Conservation (phyloP, 352 stramenopile genomes). For the Phytophthora sojae region DNA sequence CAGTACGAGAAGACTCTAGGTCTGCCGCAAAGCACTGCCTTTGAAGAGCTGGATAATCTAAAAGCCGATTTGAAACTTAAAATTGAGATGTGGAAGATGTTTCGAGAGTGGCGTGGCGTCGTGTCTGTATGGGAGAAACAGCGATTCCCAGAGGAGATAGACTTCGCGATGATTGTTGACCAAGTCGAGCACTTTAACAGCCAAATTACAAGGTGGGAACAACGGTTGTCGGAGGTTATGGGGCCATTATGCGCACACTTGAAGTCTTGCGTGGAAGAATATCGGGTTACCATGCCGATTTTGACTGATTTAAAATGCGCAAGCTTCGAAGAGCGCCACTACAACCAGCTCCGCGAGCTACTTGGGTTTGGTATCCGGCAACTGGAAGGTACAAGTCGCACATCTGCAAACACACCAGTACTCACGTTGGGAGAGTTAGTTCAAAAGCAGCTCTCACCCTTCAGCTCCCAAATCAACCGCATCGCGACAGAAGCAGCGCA, state of each 20-base stretch:
- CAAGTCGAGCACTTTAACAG: constrained; percentile 68
- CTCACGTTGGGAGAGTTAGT: constrained; percentile 89
- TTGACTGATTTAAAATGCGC: constrained; percentile 63
- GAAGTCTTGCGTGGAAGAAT: constrained; percentile 83
- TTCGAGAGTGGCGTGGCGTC: constrained; percentile 68
- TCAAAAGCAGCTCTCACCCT: constrained; percentile 77
- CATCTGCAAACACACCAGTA: constrained; percentile 6
- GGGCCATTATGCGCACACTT: constrained; percentile 59
- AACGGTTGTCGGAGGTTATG: constrained; percentile 58
- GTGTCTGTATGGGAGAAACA: constrained; percentile 57
- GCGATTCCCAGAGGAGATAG: constrained; percentile 69
- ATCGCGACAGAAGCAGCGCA: constrained; percentile 90
- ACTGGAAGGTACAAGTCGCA: constrained; percentile 16
- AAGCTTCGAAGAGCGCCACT: constrained; percentile 76
- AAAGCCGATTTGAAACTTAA: constrained; percentile 82
- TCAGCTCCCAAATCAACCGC: constrained; percentile 77
- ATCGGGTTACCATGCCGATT: constrained; percentile 84
- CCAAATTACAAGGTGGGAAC: constrained; percentile 60
- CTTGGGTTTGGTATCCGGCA: constrained; percentile 83
- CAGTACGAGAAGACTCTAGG: constrained; percentile 66
- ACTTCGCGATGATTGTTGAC: constrained; percentile 74
- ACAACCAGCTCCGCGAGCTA: constrained; percentile 56
- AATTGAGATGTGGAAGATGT: constrained; percentile 79
- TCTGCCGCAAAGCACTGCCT: constrained; percentile 69
- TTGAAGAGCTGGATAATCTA: constrained; percentile 83